Evolutionary conservation across 345 rosid genomes (phyloP), one percentile per base, ranked within the genome.

Genomic region (Gossypium mustelinum): DNA sequence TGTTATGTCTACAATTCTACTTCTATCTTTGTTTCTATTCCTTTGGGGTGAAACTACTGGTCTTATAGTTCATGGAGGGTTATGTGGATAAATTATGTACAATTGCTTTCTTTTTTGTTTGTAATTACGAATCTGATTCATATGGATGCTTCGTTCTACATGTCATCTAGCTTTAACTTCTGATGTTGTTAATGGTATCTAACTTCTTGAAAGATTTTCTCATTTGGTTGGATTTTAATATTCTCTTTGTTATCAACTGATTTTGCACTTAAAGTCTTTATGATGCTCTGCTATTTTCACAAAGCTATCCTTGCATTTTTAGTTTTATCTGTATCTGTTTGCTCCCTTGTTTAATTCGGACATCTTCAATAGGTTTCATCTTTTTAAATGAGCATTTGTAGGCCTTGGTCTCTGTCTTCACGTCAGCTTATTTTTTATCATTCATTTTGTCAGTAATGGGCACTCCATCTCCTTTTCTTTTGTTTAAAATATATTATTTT

Each of bases 81-180:
- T 51, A 22, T 61, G 57, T 45, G 70, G 48, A 61, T 73, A 73
- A 73, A 76, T 73, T 58, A 16, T 54, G 1, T 55, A 54, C 54
- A 58, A 2, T 29, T 18, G 55, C 2, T 48, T 55, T 59, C 52
- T 76, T 58, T 34, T 39, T 24, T 24, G 34, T 59, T 58, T 76
- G 66, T 52, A 70, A 43, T 65, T 75, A 75, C 10, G 5, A 22
- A 52, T 66, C 41, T 51, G 75, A 10, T 59, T 45, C 18, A 9
- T 58, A 20, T 58, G 56, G 62, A 45, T 17, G 17, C 47, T n/a
- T 52, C 10, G 1, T 52, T 29, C 48, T 29, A 52, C 61, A 29
- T 70, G 25, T 60, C 54, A 52, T 51, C 18, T 69, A 4, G 60
- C 73, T 10, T 69, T 52, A 70, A 52, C 11, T n/a, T 70, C 52